Base-by-base conservation (phyloP, 176 grass and related monocot species). In the Luzula sylvatica region DNA sequence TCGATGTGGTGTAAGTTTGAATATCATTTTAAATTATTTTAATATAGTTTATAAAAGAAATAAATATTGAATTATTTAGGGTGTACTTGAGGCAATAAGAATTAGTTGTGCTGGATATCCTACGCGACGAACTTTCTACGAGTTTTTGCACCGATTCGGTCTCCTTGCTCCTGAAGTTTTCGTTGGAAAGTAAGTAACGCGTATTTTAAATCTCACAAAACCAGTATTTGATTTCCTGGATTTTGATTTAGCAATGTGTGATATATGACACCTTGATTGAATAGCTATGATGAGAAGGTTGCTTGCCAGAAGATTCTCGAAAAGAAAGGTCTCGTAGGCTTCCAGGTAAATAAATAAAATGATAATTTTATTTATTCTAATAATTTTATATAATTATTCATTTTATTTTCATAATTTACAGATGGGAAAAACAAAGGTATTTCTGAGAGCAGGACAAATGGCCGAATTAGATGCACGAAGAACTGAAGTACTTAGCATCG, bases 381-480 rank as follows among this genome's bases (percentile, higher is more conserved):
- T 55, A 46, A 23, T 50, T 26, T n/a, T 68, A 74, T n/a, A n/a
- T n/a, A n/a, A 55, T 46, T 11, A 65, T 56, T 77, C 66, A 82
- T 38, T n/a, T n/a, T 48, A 46, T 49, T 29, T 23, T 42, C 17
- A 22, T 38, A 65, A 54, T 82, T 79, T 52, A 9, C 82, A 98
- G 93, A 87, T 98, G 61, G 93, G 93, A 19, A 98, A 87, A 75
- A 98, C 93, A 69, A 98, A 98, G 68, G 78, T 98, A 49, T 98
- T 98, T 56, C 72, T 98, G 56, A 98, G 93, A 92, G 93, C 93
- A 17, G 93, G 93, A 45, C 93, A 98, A 75, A 98, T 98, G 93
- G 86, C 93, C 48, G 81, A 98, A 61, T 71, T 98, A 79, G 93
- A 98, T 75, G 82, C 93, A 61, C 67, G 81, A 70, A 86, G 93